Evolutionary conservation across 208 protist genomes (phyloP).

Genomic region (Sergeia podlipaevii): DNA sequence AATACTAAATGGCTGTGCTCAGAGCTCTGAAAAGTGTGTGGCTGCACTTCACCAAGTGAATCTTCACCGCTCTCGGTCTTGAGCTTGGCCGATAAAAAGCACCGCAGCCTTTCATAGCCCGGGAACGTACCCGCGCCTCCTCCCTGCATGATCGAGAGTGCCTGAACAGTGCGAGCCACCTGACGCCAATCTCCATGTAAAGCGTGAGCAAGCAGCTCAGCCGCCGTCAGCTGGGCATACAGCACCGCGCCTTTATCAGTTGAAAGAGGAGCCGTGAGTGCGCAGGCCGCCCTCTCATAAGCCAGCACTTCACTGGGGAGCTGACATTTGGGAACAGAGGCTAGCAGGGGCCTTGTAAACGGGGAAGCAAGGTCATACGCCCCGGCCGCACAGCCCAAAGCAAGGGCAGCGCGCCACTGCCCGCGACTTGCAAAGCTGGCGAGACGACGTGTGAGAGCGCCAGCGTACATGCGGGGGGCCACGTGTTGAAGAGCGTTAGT

Average conservation of each 20-base stretch:
- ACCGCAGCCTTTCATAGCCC: slow-evolving; percentile 21
- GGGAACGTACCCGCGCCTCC: background rate
- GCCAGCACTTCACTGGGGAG: slow-evolving; percentile 10
- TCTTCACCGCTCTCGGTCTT: background rate
- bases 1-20: slow-evolving; percentile 35
- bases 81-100: slow-evolving; percentile 22
- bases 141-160: background rate
- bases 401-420: slow-evolving; percentile 24
- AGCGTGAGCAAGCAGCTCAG: slow-evolving; percentile 37
- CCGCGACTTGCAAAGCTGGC: slow-evolving; percentile 13
- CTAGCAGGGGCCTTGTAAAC: background rate
- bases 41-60: slow-evolving; percentile 18
- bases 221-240: background rate
- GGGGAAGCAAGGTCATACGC: background rate
- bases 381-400: slow-evolving; percentile 20
- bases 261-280: background rate
- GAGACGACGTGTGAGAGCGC: slow-evolving; percentile 39
- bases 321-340: too few relatives aligned
- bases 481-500: slow-evolving; percentile 18
- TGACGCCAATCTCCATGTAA: slow-evolving; percentile 29
- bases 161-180: background rate
- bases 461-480: slow-evolving; percentile 55
- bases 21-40: slow-evolving; percentile 49
- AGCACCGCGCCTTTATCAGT: background rate
- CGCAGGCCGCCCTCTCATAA: slow-evolving; percentile 13